Percentiles rank a stretch among this genome's conserved stretches.
Evolutionary conservation across 164 flowering plant genomes (phyloP).

Genomic region (Piper longum): DNA sequence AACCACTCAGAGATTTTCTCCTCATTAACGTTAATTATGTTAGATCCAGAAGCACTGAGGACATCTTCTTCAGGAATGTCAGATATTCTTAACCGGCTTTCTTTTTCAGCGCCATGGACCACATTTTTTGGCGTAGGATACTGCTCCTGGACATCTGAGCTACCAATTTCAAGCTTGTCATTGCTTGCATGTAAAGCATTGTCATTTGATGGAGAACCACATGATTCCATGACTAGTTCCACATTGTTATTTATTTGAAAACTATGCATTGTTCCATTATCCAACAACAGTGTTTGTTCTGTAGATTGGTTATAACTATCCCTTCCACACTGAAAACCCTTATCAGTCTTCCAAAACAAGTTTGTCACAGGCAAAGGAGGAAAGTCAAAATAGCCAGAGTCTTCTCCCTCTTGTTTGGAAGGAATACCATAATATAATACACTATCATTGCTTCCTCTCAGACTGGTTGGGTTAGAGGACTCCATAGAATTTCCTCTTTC

Average conservation of each 20-base stretch:
- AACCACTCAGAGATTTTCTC: conserved; percentile 82
- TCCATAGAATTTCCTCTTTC: conserved; percentile 10
- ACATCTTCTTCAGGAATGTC: conserved; percentile 32
- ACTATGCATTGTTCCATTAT: conserved; percentile 50
- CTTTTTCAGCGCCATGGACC: conserved; percentile 21
- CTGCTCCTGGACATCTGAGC: conserved; percentile 15
- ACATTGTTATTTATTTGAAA: conserved; percentile 60
- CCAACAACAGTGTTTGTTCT: conserved; percentile 19
- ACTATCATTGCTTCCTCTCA: conserved; percentile 39
- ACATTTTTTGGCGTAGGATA: conserved; percentile 11
- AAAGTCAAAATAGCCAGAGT: conserved; percentile 35
- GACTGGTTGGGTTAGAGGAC: conserved; percentile 38
- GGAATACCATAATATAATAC: conserved; percentile 26
- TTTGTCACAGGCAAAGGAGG: conserved; percentile 63
- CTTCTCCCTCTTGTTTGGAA: conserved; percentile 20
- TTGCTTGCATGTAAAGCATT: conserved; percentile 7
- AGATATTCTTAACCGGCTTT: conserved; percentile 35
- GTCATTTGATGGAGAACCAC: conserved; percentile 8
- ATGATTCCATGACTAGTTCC: conserved; percentile 53
- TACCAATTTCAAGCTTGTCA: conserved; percentile 30
- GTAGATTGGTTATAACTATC: conserved; percentile 19
- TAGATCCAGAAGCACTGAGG: conserved; percentile 19
- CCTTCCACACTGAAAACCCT: conserved; percentile 13
- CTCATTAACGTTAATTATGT: conserved; percentile 25
- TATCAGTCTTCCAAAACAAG: conserved; percentile 38